Conservation (phyloP, 352 stramenopile genomes). For the Phytopythium kandeliae region DNA sequence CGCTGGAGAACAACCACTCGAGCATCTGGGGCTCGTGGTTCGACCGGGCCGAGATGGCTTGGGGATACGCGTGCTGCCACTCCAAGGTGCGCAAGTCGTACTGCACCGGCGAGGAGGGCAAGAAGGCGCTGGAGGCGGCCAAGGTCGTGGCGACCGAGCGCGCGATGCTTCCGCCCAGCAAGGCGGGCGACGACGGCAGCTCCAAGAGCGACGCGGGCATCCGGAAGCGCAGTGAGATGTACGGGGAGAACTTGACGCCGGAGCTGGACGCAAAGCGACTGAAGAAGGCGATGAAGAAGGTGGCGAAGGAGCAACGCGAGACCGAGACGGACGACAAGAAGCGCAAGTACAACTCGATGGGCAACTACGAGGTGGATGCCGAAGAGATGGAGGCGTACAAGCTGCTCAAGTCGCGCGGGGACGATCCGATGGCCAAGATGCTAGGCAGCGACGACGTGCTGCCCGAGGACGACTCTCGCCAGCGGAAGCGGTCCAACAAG, state of each 20-base stretch:
- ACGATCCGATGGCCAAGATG: slow-evolving; percentile 95
- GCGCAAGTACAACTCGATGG: slow-evolving; percentile 94
- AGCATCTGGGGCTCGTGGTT: slow-evolving; percentile 98
- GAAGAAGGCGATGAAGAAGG: slow-evolving; percentile 77
- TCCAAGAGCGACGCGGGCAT: slow-evolving; percentile 14
- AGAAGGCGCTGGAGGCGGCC: slow-evolving; percentile 83
- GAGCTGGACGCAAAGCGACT: slow-evolving; percentile 81
- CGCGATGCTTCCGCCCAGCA: slow-evolving; percentile 32
- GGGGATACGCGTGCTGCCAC: slow-evolving; percentile 98
- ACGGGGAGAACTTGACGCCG: slow-evolving; percentile 83
- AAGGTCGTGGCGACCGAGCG: slow-evolving; percentile 45
- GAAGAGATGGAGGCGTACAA: slow-evolving; percentile 97
- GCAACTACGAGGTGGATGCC: slow-evolving; percentile 87
- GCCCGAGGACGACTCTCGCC: slow-evolving; percentile 21
- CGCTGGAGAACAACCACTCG: slow-evolving; percentile 95
- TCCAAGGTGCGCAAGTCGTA: slow-evolving; percentile 94
- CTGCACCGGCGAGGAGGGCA: slow-evolving; percentile 93
- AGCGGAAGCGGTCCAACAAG: slow-evolving; percentile 13
- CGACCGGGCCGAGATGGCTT: slow-evolving; percentile 90
- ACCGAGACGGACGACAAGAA: slow-evolving; percentile 74
- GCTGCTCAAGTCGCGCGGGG: slow-evolving; percentile 76
- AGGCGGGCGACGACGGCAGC: slow-evolving; percentile 8
- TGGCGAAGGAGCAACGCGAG: slow-evolving; percentile 56
- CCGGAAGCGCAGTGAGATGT: slow-evolving; percentile 78
- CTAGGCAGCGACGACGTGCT: slow-evolving; percentile 53